These are phyloP conservation scores for Ceratocystis diversiconidia DNA, from an alignment of 2,329 filamentous ascomycete genomes.

Conservation along the genomic window DNA sequence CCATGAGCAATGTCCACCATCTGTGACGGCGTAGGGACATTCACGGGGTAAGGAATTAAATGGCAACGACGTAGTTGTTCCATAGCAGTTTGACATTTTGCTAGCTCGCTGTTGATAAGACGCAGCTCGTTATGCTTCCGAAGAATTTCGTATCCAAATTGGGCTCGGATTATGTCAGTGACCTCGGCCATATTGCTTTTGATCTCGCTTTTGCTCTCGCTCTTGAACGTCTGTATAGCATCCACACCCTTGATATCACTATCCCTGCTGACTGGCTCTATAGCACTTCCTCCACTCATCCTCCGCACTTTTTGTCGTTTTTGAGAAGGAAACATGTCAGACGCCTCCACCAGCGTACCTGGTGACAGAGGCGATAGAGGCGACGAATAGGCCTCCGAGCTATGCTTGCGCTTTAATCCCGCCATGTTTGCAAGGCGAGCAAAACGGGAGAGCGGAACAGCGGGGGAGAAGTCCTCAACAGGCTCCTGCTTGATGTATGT, in stretches of 20 bases:
- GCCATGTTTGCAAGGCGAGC: background rate
- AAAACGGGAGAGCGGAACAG: background rate
- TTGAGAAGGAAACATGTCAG: constrained; percentile 12
- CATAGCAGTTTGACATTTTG: constrained; percentile 83
- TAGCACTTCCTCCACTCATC: background rate
- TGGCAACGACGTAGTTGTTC: constrained; percentile 89
- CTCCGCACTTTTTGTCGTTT: constrained; percentile 13
- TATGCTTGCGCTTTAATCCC: constrained; percentile 17
- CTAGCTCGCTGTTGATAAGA: constrained; percentile 87
- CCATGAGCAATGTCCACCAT: constrained; percentile 61
- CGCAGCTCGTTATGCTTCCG: constrained; percentile 90
- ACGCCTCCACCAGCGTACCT: background rate
- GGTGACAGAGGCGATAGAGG: constrained; percentile 16
- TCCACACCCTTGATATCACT: background rate
- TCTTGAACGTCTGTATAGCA: constrained; percentile 1
- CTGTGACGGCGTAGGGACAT: constrained; percentile 49
- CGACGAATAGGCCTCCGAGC: constrained; percentile 11
- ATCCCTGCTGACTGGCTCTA: background rate
- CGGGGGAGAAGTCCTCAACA: constrained; percentile 8
- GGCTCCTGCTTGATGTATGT: constrained; percentile 17
- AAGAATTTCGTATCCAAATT: constrained; percentile 82
- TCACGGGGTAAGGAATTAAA: constrained; percentile 75
- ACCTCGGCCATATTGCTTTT: constrained; percentile 6
- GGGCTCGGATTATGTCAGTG: constrained; percentile 48
- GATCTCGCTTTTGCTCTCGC: background rate